Evolutionary conservation across 768 basidiomycete species (phyloP).

Genomic region (Mycena latifolia): DNA sequence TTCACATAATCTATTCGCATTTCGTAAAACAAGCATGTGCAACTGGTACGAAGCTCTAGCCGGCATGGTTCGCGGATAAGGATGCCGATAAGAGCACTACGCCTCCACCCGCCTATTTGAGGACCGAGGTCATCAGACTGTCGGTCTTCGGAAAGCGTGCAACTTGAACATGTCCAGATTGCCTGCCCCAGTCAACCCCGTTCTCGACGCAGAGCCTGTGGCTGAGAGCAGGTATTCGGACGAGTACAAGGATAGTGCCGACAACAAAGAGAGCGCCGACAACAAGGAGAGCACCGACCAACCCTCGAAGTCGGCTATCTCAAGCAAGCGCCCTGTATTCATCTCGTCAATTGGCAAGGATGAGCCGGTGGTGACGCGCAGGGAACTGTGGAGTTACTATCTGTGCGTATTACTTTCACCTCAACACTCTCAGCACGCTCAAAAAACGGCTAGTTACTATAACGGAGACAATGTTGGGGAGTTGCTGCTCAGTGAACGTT

Average conservation of each 20-base stretch:
- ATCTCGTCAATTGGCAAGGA: constrained; percentile 57
- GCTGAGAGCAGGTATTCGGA: constrained; percentile 14
- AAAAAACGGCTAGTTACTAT: constrained; percentile 37
- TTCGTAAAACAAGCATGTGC: too few relatives aligned
- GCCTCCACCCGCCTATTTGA: too few relatives aligned
- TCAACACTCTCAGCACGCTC: constrained; percentile 1
- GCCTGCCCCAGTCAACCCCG: constrained; percentile 41
- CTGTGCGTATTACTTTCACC: constrained; percentile 52
- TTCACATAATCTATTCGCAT: too few relatives aligned
- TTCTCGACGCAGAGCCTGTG: constrained; percentile 29
- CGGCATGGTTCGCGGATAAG: background rate
- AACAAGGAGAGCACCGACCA: constrained; percentile 15
- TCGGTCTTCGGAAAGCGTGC: background rate
- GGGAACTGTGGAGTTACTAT: constrained; percentile 87
- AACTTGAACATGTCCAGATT: constrained; percentile 41
- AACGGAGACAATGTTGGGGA: constrained; percentile 54
- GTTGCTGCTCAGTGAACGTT: too few relatives aligned
- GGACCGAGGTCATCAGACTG: constrained; percentile 19
- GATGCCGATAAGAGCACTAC: too few relatives aligned
- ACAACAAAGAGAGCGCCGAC: constrained; percentile 4
- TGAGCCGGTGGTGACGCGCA: constrained; percentile 79
- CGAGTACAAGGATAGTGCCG: constrained; percentile 28
- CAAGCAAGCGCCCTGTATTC: constrained; percentile 42
- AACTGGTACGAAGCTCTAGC: too few relatives aligned
- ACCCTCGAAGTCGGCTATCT: constrained; percentile 18